These are phyloP conservation scores for Penicillium odoratum DNA, from an alignment of 495 filamentous ascomycete species.

Conservation along the genomic window DNA sequence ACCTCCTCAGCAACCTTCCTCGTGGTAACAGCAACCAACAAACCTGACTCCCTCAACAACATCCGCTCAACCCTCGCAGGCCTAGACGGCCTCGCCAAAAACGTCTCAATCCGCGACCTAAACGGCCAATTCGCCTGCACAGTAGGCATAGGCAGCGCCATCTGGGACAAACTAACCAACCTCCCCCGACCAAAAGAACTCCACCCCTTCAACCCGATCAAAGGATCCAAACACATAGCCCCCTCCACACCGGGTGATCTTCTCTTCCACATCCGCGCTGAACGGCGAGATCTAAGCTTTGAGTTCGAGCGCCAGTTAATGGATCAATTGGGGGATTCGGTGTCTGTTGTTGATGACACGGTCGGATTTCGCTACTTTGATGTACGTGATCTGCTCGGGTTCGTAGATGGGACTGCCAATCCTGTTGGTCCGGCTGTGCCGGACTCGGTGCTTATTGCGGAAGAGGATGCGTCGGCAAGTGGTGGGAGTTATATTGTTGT, in stretches of 20 bases:
- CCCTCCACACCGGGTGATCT: conserved; percentile 55
- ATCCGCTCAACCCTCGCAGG: conserved; percentile 47
- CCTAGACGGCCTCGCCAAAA: conserved; percentile 51
- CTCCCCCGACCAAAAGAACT: conserved; percentile 51
- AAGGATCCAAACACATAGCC: conserved; percentile 47
- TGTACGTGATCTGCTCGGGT: conserved; percentile 57
- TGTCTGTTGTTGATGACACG: conserved; percentile 51
- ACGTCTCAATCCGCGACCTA: conserved; percentile 54
- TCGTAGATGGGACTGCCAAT: conserved; percentile 61
- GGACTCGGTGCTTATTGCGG: conserved; percentile 42
- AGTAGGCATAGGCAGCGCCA: conserved; percentile 52
- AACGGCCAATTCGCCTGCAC: conserved; percentile 51
- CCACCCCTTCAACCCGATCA: conserved; percentile 49
- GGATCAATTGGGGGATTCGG: conserved; percentile 47
- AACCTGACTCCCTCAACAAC: conserved; percentile 34
- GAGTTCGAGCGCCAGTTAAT: conserved; percentile 58
- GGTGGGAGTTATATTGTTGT: conserved; percentile 59
- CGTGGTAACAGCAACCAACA: conserved; percentile 43
- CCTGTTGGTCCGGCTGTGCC: conserved; percentile 51
- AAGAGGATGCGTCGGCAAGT: conserved; percentile 36
- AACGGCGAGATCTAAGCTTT: conserved; percentile 57
- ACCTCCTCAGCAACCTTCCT: conserved; percentile 54
- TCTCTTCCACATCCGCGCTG: conserved; percentile 58
- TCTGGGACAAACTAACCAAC: conserved; percentile 48
- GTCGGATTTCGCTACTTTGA: conserved; percentile 61